phyloP scores from a whole-genome alignment of 495 filamentous ascomycete species.

The Cercophora scortea region DNA sequence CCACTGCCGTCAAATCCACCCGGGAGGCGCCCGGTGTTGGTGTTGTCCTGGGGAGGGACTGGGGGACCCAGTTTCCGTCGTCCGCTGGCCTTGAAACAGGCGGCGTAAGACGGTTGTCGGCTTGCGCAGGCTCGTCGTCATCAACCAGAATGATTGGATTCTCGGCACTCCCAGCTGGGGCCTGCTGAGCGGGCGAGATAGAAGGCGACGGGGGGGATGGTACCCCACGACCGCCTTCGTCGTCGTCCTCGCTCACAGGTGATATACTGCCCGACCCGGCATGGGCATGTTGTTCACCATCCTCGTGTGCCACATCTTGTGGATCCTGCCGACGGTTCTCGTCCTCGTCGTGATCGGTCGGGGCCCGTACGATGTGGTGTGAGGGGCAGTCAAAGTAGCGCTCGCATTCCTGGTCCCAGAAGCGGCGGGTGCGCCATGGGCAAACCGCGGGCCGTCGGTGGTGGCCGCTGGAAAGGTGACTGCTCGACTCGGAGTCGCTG shows the following conservation, averaged over 20 bases:
- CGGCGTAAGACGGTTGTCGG: too few species aligned
- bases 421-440: constrained; percentile 24
- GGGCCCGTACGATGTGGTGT: constrained; percentile 27
- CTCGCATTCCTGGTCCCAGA: constrained; percentile 32
- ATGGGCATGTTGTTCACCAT: neutral
- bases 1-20: too few species aligned
- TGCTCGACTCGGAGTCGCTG: constrained; percentile 4
- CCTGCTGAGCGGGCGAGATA: neutral
- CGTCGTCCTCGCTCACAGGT: constrained; percentile 5
- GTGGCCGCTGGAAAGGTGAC: neutral
- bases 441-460: constrained; percentile 4
- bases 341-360: constrained; percentile 12
- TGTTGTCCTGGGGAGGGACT: too few species aligned
- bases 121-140: too few species aligned
- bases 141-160: too few species aligned
- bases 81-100: too few species aligned
- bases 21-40: too few species aligned
- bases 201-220: neutral
- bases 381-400: constrained; percentile 38
- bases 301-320: neutral
- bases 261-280: constrained; percentile 7
- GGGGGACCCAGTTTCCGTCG: too few species aligned
- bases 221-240: neutral
- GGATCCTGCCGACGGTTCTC: neutral
- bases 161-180: too few species aligned